Conservation (phyloP, 2,329 filamentous ascomycete genomes). For the Paramyrothecium roridum region DNA sequence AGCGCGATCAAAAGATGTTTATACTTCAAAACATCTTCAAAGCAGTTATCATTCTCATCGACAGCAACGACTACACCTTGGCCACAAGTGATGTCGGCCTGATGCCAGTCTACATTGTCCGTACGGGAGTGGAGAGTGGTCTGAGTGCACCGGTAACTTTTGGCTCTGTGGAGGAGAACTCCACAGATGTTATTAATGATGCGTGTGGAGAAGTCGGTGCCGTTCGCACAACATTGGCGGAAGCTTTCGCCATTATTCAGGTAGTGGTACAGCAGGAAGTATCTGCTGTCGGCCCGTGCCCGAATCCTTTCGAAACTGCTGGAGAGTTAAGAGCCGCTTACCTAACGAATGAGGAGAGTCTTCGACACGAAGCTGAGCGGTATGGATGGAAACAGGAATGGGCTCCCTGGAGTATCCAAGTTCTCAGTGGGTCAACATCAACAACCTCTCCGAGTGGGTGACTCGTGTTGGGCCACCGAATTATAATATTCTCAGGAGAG, state of each 20-base stretch:
- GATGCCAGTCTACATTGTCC: conserved; percentile 4
- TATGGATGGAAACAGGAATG: background rate
- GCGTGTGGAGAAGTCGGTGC: background rate
- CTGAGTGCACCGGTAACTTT: conserved; percentile 6
- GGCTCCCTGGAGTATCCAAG: background rate
- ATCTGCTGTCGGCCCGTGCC: background rate
- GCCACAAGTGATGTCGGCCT: background rate
- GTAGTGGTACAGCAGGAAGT: background rate
- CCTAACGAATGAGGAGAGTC: background rate
- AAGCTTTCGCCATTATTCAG: conserved; percentile 1
- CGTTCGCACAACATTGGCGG: background rate
- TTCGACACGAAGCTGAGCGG: background rate
- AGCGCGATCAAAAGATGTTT: background rate
- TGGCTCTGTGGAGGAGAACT: conserved; percentile 3
- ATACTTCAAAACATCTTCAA: background rate
- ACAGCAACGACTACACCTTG: background rate
- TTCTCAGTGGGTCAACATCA: background rate
- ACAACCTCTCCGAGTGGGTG: background rate
- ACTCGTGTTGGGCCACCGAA: too few species aligned
- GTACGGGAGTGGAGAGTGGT: background rate
- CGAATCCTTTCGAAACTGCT: background rate
- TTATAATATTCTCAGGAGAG: too few species aligned
- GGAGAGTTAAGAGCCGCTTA: background rate
- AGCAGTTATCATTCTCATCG: background rate
- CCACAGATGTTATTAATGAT: background rate